Percentiles rank a stretch among this genome's conserved stretches.
phyloP scores from a whole-genome alignment of 345 rosid genomes.

The Pugionium cornutum region DNA sequence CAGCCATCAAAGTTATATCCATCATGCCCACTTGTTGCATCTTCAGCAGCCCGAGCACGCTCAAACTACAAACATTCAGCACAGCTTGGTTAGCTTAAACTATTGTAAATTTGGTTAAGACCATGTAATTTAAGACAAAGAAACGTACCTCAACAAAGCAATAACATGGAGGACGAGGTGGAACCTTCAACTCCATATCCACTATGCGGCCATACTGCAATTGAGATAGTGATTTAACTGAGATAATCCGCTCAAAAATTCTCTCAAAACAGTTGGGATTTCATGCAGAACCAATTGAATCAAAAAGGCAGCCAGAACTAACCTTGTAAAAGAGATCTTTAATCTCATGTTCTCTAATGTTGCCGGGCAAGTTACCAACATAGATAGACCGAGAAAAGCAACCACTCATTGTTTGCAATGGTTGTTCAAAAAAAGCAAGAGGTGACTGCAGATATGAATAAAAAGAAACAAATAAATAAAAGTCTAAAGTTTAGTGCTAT shows the following conservation, averaged over 20 bases:
- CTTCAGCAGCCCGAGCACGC: slow-evolving; percentile 67
- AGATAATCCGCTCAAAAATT: not conserved
- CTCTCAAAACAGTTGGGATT: not conserved
- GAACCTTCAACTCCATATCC: slow-evolving; percentile 92
- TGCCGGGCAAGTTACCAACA: slow-evolving; percentile 94
- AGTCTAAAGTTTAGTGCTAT: slow-evolving; percentile 25
- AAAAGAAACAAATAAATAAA: slow-evolving; percentile 25
- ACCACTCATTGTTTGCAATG: slow-evolving; percentile 70
- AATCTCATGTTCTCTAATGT: slow-evolving; percentile 81
- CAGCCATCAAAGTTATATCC: slow-evolving; percentile 81
- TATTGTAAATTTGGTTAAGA: not conserved
- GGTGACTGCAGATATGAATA: slow-evolving; percentile 28
- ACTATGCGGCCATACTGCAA: slow-evolving; percentile 83
- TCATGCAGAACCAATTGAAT: not conserved
- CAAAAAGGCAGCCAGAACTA: slow-evolving; percentile 27
- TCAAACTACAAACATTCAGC: slow-evolving; percentile 52
- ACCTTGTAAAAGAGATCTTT: slow-evolving; percentile 98
- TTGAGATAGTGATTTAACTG: slow-evolving; percentile 10
- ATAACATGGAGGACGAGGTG: slow-evolving; percentile 94
- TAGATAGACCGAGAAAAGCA: slow-evolving; percentile 97
- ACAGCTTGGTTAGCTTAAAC: slow-evolving; percentile 16
- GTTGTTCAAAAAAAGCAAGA: slow-evolving; percentile 27
- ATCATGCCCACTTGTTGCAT: slow-evolving; percentile 83
- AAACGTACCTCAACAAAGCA: slow-evolving; percentile 87
- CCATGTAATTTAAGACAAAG: not conserved